Conservation (phyloP, 2,329 filamentous ascomycete genomes). For the Penicillium hordei region DNA sequence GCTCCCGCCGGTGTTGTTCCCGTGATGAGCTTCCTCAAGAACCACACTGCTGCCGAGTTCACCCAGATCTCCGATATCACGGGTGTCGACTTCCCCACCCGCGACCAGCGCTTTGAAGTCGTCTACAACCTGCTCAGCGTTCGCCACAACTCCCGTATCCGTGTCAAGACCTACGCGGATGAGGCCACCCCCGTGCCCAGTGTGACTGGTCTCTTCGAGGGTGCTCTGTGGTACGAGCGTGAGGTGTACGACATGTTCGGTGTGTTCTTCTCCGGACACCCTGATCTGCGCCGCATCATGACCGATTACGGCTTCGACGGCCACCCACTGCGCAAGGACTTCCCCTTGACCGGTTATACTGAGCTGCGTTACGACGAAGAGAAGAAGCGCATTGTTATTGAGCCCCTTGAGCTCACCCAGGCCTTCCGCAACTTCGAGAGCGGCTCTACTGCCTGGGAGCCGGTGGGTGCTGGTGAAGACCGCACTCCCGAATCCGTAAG, state of each 20-base stretch:
- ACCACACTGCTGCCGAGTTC: conserved; percentile 96
- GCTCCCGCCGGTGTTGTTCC: conserved; percentile 84
- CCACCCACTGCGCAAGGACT: conserved; percentile 95
- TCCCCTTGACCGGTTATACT: conserved; percentile 95
- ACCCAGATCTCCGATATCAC: conserved; percentile 92
- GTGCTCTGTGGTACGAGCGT: conserved; percentile 97
- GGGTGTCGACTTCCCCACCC: conserved; percentile 91
- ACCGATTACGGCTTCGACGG: conserved; percentile 99
- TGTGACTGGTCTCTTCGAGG: conserved; percentile 81
- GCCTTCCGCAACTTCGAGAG: conserved; percentile 98
- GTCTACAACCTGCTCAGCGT: conserved; percentile 97
- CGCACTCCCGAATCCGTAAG: conserved; percentile 69
- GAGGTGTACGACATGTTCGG: conserved; percentile 98
- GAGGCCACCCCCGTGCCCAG: conserved; percentile 92
- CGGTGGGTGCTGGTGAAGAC: conserved; percentile 70
- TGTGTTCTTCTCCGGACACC: conserved; percentile 93
- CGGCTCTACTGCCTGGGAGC: conserved; percentile 70
- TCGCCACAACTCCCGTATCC: conserved; percentile 92
- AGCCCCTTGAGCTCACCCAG: conserved; percentile 95
- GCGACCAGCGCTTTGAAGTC: conserved; percentile 93
- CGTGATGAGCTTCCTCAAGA: conserved; percentile 91
- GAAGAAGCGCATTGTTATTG: conserved; percentile 98
- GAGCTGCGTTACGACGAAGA: conserved; percentile 98
- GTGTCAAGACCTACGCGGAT: conserved; percentile 98
- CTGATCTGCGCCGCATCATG: conserved; percentile 96